A percentile compares a stretch with the other conserved stretches of the same genome.
These are phyloP conservation scores for Saccharomyces pastorianus DNA, from an alignment of 1,139 yeast species.

Conservation along the genomic window DNA sequence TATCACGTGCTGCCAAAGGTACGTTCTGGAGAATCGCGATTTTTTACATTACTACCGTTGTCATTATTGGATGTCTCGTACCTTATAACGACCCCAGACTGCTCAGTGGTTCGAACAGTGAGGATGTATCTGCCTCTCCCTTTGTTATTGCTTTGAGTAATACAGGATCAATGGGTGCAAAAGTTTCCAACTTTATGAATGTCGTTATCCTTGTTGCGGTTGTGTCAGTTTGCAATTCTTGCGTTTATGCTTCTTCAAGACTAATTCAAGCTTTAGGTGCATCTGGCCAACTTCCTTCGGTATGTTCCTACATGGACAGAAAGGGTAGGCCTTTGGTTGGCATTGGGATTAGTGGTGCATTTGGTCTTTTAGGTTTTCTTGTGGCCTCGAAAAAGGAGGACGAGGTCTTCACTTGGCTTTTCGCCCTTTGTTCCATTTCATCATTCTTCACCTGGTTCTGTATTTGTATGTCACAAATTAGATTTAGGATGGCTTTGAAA, in stretches of 20 bases:
- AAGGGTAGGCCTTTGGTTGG: constrained; percentile 53
- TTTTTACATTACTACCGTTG: constrained; percentile 41
- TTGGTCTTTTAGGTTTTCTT: constrained; percentile 49
- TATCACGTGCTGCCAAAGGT: constrained; percentile 48
- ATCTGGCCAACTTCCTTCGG: constrained; percentile 49
- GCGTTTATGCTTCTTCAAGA: constrained; percentile 52
- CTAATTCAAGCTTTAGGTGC: constrained; percentile 51
- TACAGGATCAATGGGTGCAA: constrained; percentile 47
- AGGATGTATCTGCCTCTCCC: constrained; percentile 55
- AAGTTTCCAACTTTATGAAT: constrained; percentile 39
- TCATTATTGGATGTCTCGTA: constrained; percentile 53
- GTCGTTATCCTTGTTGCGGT: constrained; percentile 44
- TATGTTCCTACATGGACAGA: constrained; percentile 50
- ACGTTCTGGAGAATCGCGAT: constrained; percentile 55
- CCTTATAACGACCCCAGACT: constrained; percentile 45
- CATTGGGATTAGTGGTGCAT: constrained; percentile 38
- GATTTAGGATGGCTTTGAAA: constrained; percentile 51
- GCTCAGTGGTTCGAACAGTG: constrained; percentile 39
- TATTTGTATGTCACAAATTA: constrained; percentile 46
- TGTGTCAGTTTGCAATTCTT: constrained; percentile 45
- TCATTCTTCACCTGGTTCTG: constrained; percentile 55
- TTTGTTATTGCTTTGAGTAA: constrained; percentile 61
- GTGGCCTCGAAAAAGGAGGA: constrained; percentile 47
- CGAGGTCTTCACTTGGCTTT: constrained; percentile 51
- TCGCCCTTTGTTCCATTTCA: constrained; percentile 54